These are phyloP conservation scores for Eucalyptus fibrosa DNA, from an alignment of 345 rosid genomes.

Conservation along the genomic window DNA sequence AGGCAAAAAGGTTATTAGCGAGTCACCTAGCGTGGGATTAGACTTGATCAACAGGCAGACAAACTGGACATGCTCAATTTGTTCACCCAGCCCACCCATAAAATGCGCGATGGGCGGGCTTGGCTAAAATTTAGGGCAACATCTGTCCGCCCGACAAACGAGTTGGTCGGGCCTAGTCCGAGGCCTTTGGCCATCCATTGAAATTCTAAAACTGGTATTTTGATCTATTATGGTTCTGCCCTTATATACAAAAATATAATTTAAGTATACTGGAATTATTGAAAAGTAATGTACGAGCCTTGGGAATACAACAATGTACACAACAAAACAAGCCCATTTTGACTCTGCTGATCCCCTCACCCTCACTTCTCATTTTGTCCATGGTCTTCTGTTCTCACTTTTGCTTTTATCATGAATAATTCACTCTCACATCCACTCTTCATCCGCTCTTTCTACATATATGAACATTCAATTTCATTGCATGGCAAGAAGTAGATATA, in stretches of 20 bases:
- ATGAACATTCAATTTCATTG: background rate
- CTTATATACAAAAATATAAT: background rate
- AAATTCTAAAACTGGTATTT: background rate
- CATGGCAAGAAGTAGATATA: background rate
- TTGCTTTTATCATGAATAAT: background rate
- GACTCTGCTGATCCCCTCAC: background rate
- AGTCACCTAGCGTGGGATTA: background rate
- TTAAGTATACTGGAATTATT: background rate
- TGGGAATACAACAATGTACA: background rate
- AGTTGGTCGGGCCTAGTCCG: background rate
- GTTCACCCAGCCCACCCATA: background rate
- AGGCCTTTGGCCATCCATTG: background rate
- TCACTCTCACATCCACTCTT: background rate
- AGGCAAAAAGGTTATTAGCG: background rate
- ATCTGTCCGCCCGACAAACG: background rate
- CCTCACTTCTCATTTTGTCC: background rate
- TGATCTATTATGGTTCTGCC: background rate
- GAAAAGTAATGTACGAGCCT: background rate
- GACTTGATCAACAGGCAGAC: background rate
- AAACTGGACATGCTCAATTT: background rate
- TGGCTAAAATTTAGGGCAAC: background rate
- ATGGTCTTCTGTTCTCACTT: background rate
- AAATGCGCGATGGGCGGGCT: background rate
- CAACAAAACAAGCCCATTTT: background rate
- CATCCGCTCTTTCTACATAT: background rate